Base-by-base conservation (phyloP, 257 asterid genomes). In the Solanum ahanhuiri region DNA sequence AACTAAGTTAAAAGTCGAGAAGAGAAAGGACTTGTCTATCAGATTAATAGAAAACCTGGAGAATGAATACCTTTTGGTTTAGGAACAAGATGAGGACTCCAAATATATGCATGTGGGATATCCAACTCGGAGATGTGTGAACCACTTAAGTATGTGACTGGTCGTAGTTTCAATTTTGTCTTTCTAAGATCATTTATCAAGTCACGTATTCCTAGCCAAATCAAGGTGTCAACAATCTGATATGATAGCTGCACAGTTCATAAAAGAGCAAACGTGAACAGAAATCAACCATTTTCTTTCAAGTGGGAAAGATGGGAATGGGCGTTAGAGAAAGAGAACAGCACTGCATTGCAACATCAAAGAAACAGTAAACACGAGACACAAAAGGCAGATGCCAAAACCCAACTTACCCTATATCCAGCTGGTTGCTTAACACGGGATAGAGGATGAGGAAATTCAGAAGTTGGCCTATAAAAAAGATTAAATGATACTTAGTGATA, bases 41-140 rank as follows among this genome's bases (percentile, higher is more conserved):
- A 48, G 67, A 25, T 41, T 25, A 43, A 82, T 37, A 67, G 45
- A 72, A 72, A 69, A 88, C 54, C 41, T 48, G 37, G 73, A 71
- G 67, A 33, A 85, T 54, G 34, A 91, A 25, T 70, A 96, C 98
- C 99, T 91, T 95, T 94, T 86, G 99, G 98, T 87, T 96, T 95
- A 87, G 98, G 98, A 86, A 96, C 98, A 60, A 96, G 99, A 87
- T 94, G 96, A 22, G 99, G 99, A 87, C 99, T 95, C 99, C 99
- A 96, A 82, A 96, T 95, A 89, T 96, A 96, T 54, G 95, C 98
- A 84, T 93, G 88, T 67, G 99, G 99, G 85, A 90, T 87, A 84
- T 91, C 90, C 9, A 87, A 69, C 15, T 88, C 92, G 84, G 97
- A 87, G 85, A 87, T 90, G 70, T 90, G 85, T 35, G 98, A 93